Base-by-base conservation (phyloP, 306 rosid species). In the Oemleria cerasiformis region DNA sequence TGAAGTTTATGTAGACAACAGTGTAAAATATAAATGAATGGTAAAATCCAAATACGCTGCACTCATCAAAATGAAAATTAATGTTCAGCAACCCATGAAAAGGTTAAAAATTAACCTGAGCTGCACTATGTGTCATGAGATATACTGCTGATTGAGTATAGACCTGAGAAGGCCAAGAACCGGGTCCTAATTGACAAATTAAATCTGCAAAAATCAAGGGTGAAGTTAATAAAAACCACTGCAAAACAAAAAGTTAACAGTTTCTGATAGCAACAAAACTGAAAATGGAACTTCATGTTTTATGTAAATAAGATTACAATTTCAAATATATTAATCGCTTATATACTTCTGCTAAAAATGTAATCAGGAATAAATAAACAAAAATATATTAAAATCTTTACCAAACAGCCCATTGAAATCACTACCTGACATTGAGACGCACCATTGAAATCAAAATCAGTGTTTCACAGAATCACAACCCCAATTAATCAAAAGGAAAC, bases 101-200 rank as follows among this genome's bases (percentile, higher is more conserved):
- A 67, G 34, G 42, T 16, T 55, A 63, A 71, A 14, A 41, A 68
- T 71, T 73, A 78, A 94, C 99, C 99, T 89, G 96, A 41, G 99
- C 99, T 60, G 95, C 95, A 74, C 99, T 94, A 70, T 92, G 90
- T 80, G 97, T 97, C 99, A 94, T 94, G 47, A 97, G 99, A 74
- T 94, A n/a, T 75, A 83, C 63, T 57, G 99, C 99, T 67, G 99
- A 88, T 78, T 91, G 85, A 47, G 97, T 96, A 70, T 94, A 94
- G 75, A 91, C 75, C 65, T 74, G 21, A 53, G 97, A 89, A 77
- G 99, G 91, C 99, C 99, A 94, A 40, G 95, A 84, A 73, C 90
- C 84, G 59, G 99, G 99, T 80, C 99, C 99, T 73, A 97, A 94
- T 78, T 91, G 99, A 82, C 99, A 94, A 72, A 94, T 90, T 80